These are phyloP conservation scores for Tricladium varicosporioides DNA, from an alignment of 2,329 filamentous ascomycete species.

Conservation along the genomic window DNA sequence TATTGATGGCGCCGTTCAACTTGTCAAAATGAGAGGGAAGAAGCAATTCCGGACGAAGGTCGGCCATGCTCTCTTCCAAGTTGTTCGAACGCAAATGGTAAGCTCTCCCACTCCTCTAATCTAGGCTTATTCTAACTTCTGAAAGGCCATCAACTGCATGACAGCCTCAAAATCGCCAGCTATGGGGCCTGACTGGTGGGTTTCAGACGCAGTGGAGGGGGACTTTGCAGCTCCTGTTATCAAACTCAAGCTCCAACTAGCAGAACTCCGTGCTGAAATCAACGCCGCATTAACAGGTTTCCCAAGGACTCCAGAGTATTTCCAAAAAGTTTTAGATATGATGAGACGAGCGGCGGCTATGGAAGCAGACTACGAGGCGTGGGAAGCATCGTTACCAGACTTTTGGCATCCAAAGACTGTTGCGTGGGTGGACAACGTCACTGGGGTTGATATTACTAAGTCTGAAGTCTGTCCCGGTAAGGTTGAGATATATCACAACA, in stretches of 20 bases:
- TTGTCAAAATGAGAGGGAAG: slow-evolving; percentile 56
- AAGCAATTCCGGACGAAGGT: slow-evolving; percentile 52
- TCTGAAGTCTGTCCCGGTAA: slow-evolving; percentile 59
- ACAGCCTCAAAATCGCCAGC: slow-evolving; percentile 50
- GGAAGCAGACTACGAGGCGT: slow-evolving; percentile 51
- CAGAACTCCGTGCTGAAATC: slow-evolving; percentile 54
- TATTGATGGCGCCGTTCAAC: slow-evolving; percentile 61
- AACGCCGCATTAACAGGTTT: slow-evolving; percentile 48
- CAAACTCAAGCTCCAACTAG: slow-evolving; percentile 50
- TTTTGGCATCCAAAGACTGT: slow-evolving; percentile 52
- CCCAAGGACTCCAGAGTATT: slow-evolving; percentile 47
- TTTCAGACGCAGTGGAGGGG: slow-evolving; percentile 50
- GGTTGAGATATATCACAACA: slow-evolving; percentile 57
- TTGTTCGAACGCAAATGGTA: slow-evolving; percentile 61
- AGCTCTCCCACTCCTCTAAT: slow-evolving; percentile 14
- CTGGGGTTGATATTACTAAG: slow-evolving; percentile 48
- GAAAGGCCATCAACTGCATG: slow-evolving; percentile 58
- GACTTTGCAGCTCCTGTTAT: slow-evolving; percentile 42
- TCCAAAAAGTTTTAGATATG: slow-evolving; percentile 49
- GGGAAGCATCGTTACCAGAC: slow-evolving; percentile 50
- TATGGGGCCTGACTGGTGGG: slow-evolving; percentile 60
- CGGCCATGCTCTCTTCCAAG: slow-evolving; percentile 55
- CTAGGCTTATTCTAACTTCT: slow-evolving; percentile 49
- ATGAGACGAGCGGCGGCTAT: slow-evolving; percentile 51
- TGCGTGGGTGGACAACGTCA: slow-evolving; percentile 55